A percentile compares a stretch with the other conserved stretches of the same genome.
These are phyloP conservation scores for Mycosphaerella sp. DNA, from an alignment of 2,329 filamentous ascomycete genomes.

Conservation along the genomic window DNA sequence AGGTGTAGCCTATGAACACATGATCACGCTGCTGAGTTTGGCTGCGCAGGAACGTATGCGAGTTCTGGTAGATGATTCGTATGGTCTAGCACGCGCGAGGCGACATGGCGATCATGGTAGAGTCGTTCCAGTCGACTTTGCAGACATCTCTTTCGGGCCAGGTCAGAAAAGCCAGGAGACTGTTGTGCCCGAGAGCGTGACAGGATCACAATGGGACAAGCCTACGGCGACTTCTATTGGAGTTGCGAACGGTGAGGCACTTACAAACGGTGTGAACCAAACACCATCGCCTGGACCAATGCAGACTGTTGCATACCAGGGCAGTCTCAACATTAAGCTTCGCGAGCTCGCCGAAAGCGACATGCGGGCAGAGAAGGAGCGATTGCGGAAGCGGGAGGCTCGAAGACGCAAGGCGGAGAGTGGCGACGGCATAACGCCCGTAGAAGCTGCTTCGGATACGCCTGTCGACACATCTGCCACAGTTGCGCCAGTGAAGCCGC, in stretches of 20 bases:
- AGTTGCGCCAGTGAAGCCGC: slow-evolving; percentile 51
- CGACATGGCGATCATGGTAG: slow-evolving; percentile 73
- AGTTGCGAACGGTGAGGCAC: slow-evolving; percentile 22
- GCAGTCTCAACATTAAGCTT: slow-evolving; percentile 47
- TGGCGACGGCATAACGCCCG: slow-evolving; percentile 18
- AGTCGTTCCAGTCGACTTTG: slow-evolving; percentile 70
- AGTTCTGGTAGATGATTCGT: slow-evolving; percentile 70
- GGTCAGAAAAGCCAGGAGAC: slow-evolving; percentile 33
- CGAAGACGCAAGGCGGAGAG: slow-evolving; percentile 31
- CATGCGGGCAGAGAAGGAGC: slow-evolving; percentile 65
- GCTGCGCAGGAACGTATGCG: slow-evolving; percentile 74
- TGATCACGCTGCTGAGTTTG: slow-evolving; percentile 75
- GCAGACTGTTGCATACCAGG: slow-evolving; percentile 42
- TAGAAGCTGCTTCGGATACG: slow-evolving; percentile 27
- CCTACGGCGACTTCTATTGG: slow-evolving; percentile 12
- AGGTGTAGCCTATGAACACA: slow-evolving; percentile 70
- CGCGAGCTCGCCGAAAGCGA: slow-evolving; percentile 61
- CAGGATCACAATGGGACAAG: slow-evolving; percentile 32
- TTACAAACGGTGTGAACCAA: slow-evolving; percentile 17
- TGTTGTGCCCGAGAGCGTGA: slow-evolving; percentile 35
- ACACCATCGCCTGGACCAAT: slow-evolving; percentile 33
- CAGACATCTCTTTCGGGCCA: slow-evolving; percentile 58
- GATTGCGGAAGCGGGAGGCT: slow-evolving; percentile 41
- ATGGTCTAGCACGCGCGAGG: slow-evolving; percentile 62
- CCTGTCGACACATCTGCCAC: slow-evolving; percentile 28